Evolutionary conservation across 169 alveolate species (phyloP).

Genomic region (Eimeria maxima): DNA sequence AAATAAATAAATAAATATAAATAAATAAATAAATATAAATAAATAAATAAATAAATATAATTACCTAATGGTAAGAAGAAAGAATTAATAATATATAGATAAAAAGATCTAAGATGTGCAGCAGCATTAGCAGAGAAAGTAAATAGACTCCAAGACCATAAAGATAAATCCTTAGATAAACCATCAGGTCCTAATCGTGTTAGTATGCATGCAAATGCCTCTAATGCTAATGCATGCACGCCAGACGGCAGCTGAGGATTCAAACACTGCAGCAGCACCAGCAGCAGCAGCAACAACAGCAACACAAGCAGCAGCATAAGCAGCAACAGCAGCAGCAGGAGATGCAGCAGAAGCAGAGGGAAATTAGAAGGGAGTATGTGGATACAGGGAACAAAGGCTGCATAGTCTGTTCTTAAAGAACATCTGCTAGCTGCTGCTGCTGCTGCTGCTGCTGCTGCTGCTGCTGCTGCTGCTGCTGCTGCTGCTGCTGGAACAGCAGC

Average conservation of each 20-base stretch:
- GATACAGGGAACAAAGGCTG: too few relatives aligned
- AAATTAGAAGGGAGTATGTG: too few relatives aligned
- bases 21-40: too few relatives aligned
- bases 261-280: slow-evolving; percentile 93
- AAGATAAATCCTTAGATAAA: slow-evolving; percentile 93
- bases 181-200: slow-evolving; percentile 91
- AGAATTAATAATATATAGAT: slow-evolving; percentile 91
- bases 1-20: too few relatives aligned
- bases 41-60: too few relatives aligned
- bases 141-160: slow-evolving; percentile 95
- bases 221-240: slow-evolving; percentile 95
- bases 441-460: too few relatives aligned
- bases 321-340: too few relatives aligned
- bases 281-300: slow-evolving; percentile 11
- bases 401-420: too few relatives aligned
- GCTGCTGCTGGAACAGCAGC: background rate
- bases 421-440: too few relatives aligned
- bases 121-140: slow-evolving; percentile 95
- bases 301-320: background rate
- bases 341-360: background rate
- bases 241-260: slow-evolving; percentile 96
- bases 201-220: slow-evolving; percentile 92
- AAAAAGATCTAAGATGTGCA: slow-evolving; percentile 92
- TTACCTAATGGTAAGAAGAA: slow-evolving; percentile 93
- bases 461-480: too few relatives aligned